Evolutionary conservation across 2,329 filamentous ascomycete genomes (phyloP), one percentile per base, ranked within the genome.

Genomic region (Lachnellula hyalina): DNA sequence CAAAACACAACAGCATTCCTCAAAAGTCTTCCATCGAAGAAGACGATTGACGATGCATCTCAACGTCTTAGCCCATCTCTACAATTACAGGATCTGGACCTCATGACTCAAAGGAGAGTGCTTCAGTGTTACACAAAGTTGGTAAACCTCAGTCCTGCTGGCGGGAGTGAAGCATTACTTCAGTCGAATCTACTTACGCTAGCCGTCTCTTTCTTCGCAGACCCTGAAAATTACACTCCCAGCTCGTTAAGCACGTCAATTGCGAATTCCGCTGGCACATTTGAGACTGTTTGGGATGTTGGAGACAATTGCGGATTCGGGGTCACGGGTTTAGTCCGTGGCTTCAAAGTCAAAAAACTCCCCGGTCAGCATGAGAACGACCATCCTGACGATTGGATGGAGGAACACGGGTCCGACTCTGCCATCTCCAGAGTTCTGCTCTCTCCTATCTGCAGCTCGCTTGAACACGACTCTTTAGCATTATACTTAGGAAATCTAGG

Each of bases 281-380:
- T 97, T 66, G 94, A 99, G 65, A 92, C 85, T 0, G 83, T 99
- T 40, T 99, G 94, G 94, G 93, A 97, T 59, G 83, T 96, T 6
- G 88, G 86, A 8, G 94, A 99, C 70, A 97, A 97, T 67, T 92
- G 86, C 64, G 93, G 92, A 1, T 97, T 96, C 70, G 94, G 95
- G 2, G 86, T 99, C 15, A 96, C 90, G 9, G 90, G 92, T 1
- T 75, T 97, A 21, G 85, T 96, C 1, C 80, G 83, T 21, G 89
- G 90, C 0, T 91, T 94, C 67, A 82, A 86, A 51, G 77, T 91
- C 17, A 84, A 80, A 63, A 82, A 79, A 25, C 77, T 92, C 54
- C 84, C 85, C 14, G 88, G 89, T 28, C 86, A 88, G 65, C 82
- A 86, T 55, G 80, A 83, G 38, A 77, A 72, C 12, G 75, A 79